phyloP scores from a whole-genome alignment of 2,329 filamentous ascomycete genomes.

The Curvularia spicifera region DNA sequence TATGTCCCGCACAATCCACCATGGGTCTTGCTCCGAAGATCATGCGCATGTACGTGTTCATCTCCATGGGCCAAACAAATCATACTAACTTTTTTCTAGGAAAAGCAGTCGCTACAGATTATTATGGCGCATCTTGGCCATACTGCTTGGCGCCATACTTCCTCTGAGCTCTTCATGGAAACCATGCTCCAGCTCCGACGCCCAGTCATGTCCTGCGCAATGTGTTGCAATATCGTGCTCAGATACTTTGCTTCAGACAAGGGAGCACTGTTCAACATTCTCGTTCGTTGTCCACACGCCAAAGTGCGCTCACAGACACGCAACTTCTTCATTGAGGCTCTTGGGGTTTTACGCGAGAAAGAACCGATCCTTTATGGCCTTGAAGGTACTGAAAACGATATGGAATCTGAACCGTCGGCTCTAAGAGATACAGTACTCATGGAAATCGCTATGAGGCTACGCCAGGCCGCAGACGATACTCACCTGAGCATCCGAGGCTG shows the following conservation, averaged over 20 bases:
- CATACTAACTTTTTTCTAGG: constrained; percentile 38
- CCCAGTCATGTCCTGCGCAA: constrained; percentile 58
- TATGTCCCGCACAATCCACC: constrained; percentile 60
- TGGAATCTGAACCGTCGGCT: constrained; percentile 25
- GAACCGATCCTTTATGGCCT: constrained; percentile 38
- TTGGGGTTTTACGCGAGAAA: constrained; percentile 42
- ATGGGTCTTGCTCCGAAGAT: constrained; percentile 58
- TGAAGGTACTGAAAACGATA: constrained; percentile 38
- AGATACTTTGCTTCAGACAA: constrained; percentile 65
- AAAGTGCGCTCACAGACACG: constrained; percentile 40
- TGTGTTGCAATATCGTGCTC: constrained; percentile 65
- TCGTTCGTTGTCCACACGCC: constrained; percentile 50
- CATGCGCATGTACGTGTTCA: constrained; percentile 37
- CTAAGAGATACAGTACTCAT: constrained; percentile 27
- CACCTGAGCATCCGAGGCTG: constrained; percentile 36
- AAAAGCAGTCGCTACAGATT: constrained; percentile 61
- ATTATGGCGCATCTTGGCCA: constrained; percentile 74
- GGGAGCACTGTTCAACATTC: constrained; percentile 66
- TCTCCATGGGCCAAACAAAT: neutral
- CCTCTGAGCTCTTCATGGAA: constrained; percentile 66
- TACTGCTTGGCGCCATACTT: constrained; percentile 73
- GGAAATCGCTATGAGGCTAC: constrained; percentile 28
- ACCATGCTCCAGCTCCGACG: constrained; percentile 61
- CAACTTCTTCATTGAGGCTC: constrained; percentile 40
- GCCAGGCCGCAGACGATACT: constrained; percentile 32